phyloP scores from a whole-genome alignment of 1,284 basidiomycete species.

The Ustilago trichophora region DNA sequence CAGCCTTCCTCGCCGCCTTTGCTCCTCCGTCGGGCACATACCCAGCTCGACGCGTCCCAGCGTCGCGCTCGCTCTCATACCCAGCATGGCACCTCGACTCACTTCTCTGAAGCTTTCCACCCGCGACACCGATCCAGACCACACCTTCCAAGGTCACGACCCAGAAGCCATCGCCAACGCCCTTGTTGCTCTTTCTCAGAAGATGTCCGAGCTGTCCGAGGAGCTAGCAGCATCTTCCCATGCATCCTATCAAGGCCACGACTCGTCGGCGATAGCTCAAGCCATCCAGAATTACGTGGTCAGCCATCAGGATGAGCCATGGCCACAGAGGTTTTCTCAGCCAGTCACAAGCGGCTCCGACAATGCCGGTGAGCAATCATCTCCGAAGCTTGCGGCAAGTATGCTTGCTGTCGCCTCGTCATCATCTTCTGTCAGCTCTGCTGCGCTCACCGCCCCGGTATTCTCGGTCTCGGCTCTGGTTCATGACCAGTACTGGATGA shows the following conservation, averaged over 20 bases:
- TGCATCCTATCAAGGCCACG: constrained; percentile 29
- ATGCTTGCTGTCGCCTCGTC: not conserved
- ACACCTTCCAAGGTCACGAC: constrained; percentile 41
- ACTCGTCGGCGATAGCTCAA: constrained; percentile 36
- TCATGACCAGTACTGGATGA: constrained; percentile 35
- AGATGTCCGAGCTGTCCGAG: constrained; percentile 28
- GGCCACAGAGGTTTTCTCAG: constrained; percentile 19
- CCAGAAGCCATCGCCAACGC: constrained; percentile 41
- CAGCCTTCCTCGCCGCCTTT: not conserved
- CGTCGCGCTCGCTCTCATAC: constrained; percentile 1
- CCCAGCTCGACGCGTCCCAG: constrained; percentile 2
- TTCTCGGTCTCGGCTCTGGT: constrained; percentile 33
- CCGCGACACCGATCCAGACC: constrained; percentile 19
- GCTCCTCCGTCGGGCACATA: not conserved
- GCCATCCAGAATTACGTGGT: constrained; percentile 46
- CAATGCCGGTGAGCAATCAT: not conserved
- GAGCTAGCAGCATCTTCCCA: constrained; percentile 10
- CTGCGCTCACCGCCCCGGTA: constrained; percentile 1
- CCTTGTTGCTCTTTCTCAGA: constrained; percentile 28
- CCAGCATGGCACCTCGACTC: constrained; percentile 21
- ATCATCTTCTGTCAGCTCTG: not conserved
- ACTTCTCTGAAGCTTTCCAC: not conserved
- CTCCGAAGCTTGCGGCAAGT: not conserved
- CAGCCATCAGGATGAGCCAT: constrained; percentile 25
- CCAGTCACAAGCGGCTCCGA: not conserved